phyloP scores from a whole-genome alignment of 2,329 filamentous ascomycete species.

The Botryotinia globosa region DNA sequence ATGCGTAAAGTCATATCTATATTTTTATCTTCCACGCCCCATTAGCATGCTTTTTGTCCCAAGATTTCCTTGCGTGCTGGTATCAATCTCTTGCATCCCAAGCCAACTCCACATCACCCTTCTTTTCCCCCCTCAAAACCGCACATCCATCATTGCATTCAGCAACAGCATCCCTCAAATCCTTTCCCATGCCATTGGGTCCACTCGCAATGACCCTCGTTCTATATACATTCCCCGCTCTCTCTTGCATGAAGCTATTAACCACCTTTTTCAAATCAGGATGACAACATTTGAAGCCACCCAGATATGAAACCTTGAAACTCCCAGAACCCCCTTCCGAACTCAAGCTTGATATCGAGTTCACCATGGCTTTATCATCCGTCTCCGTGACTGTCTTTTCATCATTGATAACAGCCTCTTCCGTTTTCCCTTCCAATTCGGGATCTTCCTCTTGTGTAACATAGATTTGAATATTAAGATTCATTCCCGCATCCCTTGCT shows the following conservation, averaged over 20 bases:
- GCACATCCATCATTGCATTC: conserved; percentile 49
- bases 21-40: neutral
- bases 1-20: neutral
- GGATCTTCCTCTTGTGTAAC: conserved; percentile 46
- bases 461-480: conserved; percentile 54
- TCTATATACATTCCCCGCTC: conserved; percentile 43
- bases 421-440: neutral
- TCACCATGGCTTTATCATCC: conserved; percentile 1
- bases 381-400: neutral
- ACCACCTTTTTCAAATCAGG: conserved; percentile 42
- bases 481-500: conserved; percentile 41
- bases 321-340: neutral
- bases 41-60: neutral
- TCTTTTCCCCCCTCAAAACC: conserved; percentile 55
- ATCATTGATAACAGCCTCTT: neutral
- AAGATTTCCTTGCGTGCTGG: neutral
- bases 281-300: neutral
- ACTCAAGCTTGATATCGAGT: neutral
- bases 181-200: conserved; percentile 57
- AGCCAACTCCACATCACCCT: conserved; percentile 53
- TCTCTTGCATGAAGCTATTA: conserved; percentile 47
- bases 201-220: conserved; percentile 60
- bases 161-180: conserved; percentile 54
- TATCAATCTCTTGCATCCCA: conserved; percentile 53
- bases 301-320: neutral